Evolutionary conservation across 1,284 basidiomycete genomes (phyloP), one percentile per base, ranked within the genome.

Genomic region (Cutaneotrichosporon dermatis): DNA sequence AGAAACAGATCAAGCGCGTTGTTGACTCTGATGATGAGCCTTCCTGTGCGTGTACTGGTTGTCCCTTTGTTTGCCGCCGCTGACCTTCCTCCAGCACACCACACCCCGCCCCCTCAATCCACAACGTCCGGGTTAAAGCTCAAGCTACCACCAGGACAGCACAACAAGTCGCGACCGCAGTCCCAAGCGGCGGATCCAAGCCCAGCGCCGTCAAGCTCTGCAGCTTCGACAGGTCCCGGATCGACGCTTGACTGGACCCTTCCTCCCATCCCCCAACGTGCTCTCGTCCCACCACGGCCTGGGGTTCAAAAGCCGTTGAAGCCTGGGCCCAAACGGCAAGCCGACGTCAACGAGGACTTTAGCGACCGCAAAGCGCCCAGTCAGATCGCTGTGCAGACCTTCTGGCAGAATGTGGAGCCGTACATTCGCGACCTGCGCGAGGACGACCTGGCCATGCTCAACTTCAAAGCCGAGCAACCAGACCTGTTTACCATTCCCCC

Each of bases 391-490:
- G 76, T 78, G 56, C 67, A 74, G 45, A 90, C 89, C 1, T 95
- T 94, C 72, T 91, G 91, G 76, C 80, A 86, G 39, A 88, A 85
- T 69, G 83, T 93, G 50, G 92, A 95, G 70, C 88, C 89, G 12
- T 96, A 89, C 81, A 80, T 92, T 67, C 86, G 92, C 46, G 84
- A 84, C 43, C 85, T 94, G 55, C 87, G 88, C 60, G 92, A 95
- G 77, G 92, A 94, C 75, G 92, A 95, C 70, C 79, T 95, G 37
- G 92, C 92, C 5, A 91, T 91, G 76, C 82, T 96, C 60, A 88
- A 89, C 64, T 88, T 88, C 71, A 86, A 86, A n/a, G 79, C 80
- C 15, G 93, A 96, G 69, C 91, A 95, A 60, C 82, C 89, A 6
- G 89, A 92, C 61, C 87, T 90, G 0, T 95, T 86, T 69, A 80